Conservation (phyloP, 2,329 filamentous ascomycete genomes). For the Colletotrichum shisoi region DNA sequence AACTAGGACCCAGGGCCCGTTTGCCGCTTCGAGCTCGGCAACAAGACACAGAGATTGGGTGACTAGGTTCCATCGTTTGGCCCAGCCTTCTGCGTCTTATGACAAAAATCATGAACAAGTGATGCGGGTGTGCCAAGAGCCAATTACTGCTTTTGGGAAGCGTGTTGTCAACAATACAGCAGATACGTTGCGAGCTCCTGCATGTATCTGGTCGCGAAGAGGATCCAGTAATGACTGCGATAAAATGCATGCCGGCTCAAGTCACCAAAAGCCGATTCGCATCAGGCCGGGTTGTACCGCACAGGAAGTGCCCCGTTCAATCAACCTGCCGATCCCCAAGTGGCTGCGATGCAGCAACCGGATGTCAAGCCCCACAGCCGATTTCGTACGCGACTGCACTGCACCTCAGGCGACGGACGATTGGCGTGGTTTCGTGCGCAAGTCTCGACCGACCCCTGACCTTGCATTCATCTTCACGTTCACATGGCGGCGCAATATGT, state of each 20-base stretch:
- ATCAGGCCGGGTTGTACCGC: not conserved
- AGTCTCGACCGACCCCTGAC: not conserved
- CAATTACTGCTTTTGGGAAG: not conserved
- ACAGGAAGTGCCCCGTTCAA: not conserved
- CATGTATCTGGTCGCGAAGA: not conserved
- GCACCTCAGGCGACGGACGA: not conserved
- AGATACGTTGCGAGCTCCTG: not conserved
- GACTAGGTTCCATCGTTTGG: not conserved
- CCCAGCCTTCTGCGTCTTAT: not conserved
- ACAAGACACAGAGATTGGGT: not conserved
- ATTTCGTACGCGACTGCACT: not conserved
- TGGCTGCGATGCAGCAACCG: not conserved
- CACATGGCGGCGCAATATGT: not conserved
- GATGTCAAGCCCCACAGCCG: not conserved
- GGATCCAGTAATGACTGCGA: not conserved
- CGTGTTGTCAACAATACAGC: conserved; percentile 4
- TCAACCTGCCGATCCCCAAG: conserved; percentile 2
- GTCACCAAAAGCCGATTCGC: not conserved
- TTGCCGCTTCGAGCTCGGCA: conserved; percentile 9
- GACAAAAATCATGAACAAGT: not conserved
- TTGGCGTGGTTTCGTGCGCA: not conserved
- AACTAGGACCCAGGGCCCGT: conserved; percentile 1
- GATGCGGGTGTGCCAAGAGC: not conserved
- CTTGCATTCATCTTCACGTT: not conserved
- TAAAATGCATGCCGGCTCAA: not conserved